Conservation (phyloP, 139 green algal species). For the Chlamydomonas sp. region DNA sequence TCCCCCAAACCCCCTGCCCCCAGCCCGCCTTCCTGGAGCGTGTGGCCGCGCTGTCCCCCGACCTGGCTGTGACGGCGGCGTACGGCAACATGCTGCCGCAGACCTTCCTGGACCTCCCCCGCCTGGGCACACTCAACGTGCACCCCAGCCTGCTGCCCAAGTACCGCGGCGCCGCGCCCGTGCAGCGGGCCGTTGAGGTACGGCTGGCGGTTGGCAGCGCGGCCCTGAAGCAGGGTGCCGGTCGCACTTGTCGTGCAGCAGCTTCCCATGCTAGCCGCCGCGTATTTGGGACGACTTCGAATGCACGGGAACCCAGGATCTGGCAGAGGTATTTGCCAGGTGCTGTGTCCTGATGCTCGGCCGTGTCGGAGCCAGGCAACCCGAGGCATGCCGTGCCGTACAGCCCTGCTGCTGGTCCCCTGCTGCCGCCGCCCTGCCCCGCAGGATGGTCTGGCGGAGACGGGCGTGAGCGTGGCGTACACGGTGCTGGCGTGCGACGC, state of each 20-base stretch:
- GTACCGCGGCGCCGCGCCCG: constrained; percentile 96
- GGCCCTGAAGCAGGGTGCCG: too few species aligned
- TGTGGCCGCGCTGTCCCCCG: constrained; percentile 75
- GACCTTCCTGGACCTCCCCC: constrained; percentile 90
- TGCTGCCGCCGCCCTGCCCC: constrained; percentile 2
- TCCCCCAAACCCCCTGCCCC: background rate
- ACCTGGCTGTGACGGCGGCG: constrained; percentile 96
- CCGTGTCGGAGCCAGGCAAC: background rate
- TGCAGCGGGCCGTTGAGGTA: constrained; percentile 83
- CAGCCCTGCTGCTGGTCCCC: background rate
- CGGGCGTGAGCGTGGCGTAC: constrained; percentile 91
- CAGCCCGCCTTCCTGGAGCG: constrained; percentile 78
- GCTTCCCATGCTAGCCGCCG: too few species aligned
- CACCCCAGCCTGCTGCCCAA: constrained; percentile 94
- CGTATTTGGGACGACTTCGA: too few species aligned
- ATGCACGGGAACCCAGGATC: too few species aligned
- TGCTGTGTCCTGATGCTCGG: too few species aligned
- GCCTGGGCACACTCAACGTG: constrained; percentile 95
- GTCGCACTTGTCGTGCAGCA: too few species aligned
- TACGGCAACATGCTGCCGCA: constrained; percentile 97
- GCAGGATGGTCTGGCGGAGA: constrained; percentile 72
- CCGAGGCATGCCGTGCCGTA: background rate
- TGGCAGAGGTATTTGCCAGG: too few species aligned
- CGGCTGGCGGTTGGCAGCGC: constrained; percentile 18
- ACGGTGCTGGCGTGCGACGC: constrained; percentile 96